Percentiles rank a stretch among this genome's conserved stretches.
Evolutionary conservation across 2,329 filamentous ascomycete species (phyloP).

Genomic region (Chrysoporthe cubensis): DNA sequence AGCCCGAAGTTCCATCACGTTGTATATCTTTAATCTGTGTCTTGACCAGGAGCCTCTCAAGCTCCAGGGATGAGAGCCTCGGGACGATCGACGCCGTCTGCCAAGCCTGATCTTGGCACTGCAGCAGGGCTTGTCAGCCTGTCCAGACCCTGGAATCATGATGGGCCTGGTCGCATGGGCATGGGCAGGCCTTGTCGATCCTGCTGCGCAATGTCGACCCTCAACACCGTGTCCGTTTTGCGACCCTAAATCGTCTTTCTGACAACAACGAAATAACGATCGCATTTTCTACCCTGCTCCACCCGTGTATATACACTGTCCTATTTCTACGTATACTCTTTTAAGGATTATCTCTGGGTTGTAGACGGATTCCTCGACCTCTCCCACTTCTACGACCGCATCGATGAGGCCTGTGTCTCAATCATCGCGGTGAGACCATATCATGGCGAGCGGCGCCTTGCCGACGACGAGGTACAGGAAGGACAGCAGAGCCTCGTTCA

Average conservation of each 20-base stretch:
- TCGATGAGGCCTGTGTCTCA: slow-evolving; percentile 12
- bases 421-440: slow-evolving; percentile 10
- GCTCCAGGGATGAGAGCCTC: neutral
- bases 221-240: slow-evolving; percentile 8
- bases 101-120: slow-evolving; percentile 5
- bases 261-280: neutral
- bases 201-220: neutral
- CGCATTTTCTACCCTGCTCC: neutral
- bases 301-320: neutral
- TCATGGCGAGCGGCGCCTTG: slow-evolving; percentile 28
- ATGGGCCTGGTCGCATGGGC: neutral
- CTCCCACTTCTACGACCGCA: slow-evolving; percentile 1
- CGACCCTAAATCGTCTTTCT: slow-evolving; percentile 1
- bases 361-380: neutral
- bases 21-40: neutral
- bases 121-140: neutral
- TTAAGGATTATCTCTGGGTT: neutral
- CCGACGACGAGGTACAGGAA: slow-evolving; percentile 24
- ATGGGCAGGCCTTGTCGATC: neutral
- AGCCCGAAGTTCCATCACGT: too few relatives aligned
- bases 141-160: neutral
- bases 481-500: slow-evolving; percentile 22
- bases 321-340: neutral
- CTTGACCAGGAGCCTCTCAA: neutral
- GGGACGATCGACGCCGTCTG: neutral